Conservation (phyloP, 163 green algal species). For the Chlamydomonas reinhardtii region DNA sequence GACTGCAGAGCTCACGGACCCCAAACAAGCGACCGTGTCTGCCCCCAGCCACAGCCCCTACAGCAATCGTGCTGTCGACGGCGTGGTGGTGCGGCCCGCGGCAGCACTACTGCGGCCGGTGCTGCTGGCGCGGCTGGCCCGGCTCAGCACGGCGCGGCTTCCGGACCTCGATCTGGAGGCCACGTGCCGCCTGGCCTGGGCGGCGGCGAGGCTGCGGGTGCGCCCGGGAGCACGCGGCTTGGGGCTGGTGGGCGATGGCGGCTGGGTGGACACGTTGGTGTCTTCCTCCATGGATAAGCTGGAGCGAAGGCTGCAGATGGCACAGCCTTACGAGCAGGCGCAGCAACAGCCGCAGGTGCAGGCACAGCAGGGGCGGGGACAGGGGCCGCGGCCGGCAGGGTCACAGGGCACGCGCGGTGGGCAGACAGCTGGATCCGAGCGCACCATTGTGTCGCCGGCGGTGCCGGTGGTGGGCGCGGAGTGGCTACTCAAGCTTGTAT, state of each 20-base stretch:
- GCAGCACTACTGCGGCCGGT: neutral
- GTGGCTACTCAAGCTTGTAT: constrained; percentile 20
- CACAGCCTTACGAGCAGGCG: neutral
- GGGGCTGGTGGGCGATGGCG: neutral
- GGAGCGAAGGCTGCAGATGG: neutral
- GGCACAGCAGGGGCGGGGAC: neutral
- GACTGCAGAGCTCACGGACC: neutral
- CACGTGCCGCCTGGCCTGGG: constrained; percentile 18
- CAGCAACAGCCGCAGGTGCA: neutral
- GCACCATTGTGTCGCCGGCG: neutral
- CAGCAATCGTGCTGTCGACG: neutral
- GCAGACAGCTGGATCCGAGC: neutral
- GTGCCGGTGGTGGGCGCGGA: neutral
- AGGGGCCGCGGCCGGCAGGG: no score
- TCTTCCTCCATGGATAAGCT: neutral
- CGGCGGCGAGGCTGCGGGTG: constrained; percentile 3
- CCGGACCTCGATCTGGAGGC: constrained; percentile 15
- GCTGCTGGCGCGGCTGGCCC: neutral
- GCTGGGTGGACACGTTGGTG: neutral
- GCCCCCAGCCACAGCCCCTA: no score
- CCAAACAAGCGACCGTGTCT: neutral
- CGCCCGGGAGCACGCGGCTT: no score
- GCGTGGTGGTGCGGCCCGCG: constrained; percentile 7
- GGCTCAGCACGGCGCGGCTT: neutral
- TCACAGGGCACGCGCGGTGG: neutral